Evolutionary conservation across 2,329 filamentous ascomycete genomes (phyloP).

Genomic region (Aspergillus unguis): DNA sequence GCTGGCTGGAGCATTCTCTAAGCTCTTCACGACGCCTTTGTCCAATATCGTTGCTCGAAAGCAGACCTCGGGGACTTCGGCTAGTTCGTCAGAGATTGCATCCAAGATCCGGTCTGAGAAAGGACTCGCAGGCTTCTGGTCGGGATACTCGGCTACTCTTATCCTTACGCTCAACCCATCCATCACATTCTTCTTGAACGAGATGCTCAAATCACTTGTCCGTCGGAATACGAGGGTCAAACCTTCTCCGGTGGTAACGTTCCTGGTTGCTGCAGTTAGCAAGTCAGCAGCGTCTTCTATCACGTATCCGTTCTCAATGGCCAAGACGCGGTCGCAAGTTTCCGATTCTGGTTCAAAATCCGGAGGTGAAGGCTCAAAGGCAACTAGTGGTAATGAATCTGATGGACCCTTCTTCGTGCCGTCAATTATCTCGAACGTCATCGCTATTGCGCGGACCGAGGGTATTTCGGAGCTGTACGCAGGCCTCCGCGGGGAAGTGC

Average conservation of each 20-base stretch:
- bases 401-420: constrained; percentile 25
- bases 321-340: constrained; percentile 75
- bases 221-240: constrained; percentile 51
- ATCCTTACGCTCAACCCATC: constrained; percentile 81
- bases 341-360: constrained; percentile 19
- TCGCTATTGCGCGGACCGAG: constrained; percentile 58
- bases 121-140: constrained; percentile 76
- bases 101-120: constrained; percentile 64
- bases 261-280: constrained; percentile 69
- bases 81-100: constrained; percentile 57
- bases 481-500: constrained; percentile 70
- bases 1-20: constrained; percentile 69
- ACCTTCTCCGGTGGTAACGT: constrained; percentile 55
- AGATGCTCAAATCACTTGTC: constrained; percentile 63
- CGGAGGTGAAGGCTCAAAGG: constrained; percentile 23
- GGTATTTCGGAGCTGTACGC: constrained; percentile 69
- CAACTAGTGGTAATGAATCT: constrained; percentile 11
- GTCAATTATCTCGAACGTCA: constrained; percentile 63
- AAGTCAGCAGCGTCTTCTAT: constrained; percentile 73
- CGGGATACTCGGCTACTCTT: constrained; percentile 77
- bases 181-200: constrained; percentile 80
- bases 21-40: constrained; percentile 74
- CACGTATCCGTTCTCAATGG: constrained; percentile 82
- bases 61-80: constrained; percentile 57
- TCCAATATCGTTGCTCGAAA: constrained; percentile 79